These are phyloP conservation scores for Claviceps cyperi DNA, from an alignment of 2,329 filamentous ascomycete genomes.

Conservation along the genomic window DNA sequence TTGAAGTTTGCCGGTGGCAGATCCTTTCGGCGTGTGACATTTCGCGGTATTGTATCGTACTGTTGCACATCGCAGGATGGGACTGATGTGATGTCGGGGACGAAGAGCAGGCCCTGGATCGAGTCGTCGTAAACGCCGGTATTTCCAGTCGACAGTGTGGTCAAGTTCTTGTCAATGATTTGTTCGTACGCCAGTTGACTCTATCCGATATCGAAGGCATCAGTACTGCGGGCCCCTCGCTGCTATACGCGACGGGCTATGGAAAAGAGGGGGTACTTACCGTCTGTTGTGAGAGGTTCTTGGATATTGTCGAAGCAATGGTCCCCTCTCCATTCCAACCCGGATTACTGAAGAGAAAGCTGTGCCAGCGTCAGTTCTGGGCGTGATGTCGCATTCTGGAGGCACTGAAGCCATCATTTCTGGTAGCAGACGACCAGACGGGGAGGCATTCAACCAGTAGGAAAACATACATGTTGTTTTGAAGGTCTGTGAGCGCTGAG, in stretches of 20 bases:
- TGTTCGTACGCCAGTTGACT: slow-evolving; percentile 38
- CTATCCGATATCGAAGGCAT: slow-evolving; percentile 10
- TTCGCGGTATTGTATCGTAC: slow-evolving; percentile 52
- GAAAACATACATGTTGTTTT: slow-evolving; percentile 34
- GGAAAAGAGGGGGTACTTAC: slow-evolving; percentile 23
- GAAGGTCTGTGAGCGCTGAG: slow-evolving; percentile 33
- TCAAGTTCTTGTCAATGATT: slow-evolving; percentile 44
- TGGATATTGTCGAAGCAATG: slow-evolving; percentile 37
- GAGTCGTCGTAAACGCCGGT: slow-evolving; percentile 42
- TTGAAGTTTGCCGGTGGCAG: slow-evolving; percentile 56
- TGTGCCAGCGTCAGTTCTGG: slow-evolving; percentile 13
- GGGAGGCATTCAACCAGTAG: background rate
- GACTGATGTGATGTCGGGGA: slow-evolving; percentile 49
- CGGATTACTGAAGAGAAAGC: slow-evolving; percentile 47
- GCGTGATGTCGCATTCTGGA: background rate
- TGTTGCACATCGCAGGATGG: slow-evolving; percentile 51
- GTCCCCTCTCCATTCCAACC: slow-evolving; percentile 35
- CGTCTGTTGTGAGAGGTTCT: slow-evolving; percentile 41
- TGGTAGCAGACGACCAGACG: background rate
- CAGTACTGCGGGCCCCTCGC: background rate
- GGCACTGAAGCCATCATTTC: background rate
- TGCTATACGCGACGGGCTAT: background rate
- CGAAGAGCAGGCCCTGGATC: slow-evolving; percentile 70
- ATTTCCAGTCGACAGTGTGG: slow-evolving; percentile 59
- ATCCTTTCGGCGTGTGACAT: slow-evolving; percentile 59